Evolutionary conservation across 164 flowering plant genomes (phyloP).

Genomic region (grape (Vitis vinifera)): ASM3070453v1 NC_081821.1:9622001-9622500

Average conservation of each 20-base stretch:
- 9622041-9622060: constrained; percentile 46
- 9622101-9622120: constrained; percentile 56
- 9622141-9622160: constrained; percentile 68
- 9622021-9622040: background rate
- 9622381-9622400: constrained; percentile 50
- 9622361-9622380: constrained; percentile 61
- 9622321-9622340: constrained; percentile 58
- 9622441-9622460: constrained; percentile 48
- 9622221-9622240: constrained; percentile 56
- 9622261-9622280: constrained; percentile 58
- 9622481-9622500: constrained; percentile 61
- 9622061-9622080: constrained; percentile 39
- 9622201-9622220: constrained; percentile 41
- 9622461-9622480: constrained; percentile 48
- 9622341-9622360: constrained; percentile 51
- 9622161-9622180: constrained; percentile 57
- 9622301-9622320: constrained; percentile 55
- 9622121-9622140: constrained; percentile 32
- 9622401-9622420: constrained; percentile 53
- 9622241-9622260: constrained; percentile 76
- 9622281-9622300: constrained; percentile 41
- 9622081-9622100: constrained; percentile 51
- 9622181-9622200: constrained; percentile 76
- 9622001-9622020: constrained; percentile 10
- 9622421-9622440: constrained; percentile 46